A percentile compares a stretch with the other conserved stretches of the same genome.
These are phyloP conservation scores for Petunia hybrid DNA, from an alignment of 305 asterid species.

Conservation along the genomic window DNA sequence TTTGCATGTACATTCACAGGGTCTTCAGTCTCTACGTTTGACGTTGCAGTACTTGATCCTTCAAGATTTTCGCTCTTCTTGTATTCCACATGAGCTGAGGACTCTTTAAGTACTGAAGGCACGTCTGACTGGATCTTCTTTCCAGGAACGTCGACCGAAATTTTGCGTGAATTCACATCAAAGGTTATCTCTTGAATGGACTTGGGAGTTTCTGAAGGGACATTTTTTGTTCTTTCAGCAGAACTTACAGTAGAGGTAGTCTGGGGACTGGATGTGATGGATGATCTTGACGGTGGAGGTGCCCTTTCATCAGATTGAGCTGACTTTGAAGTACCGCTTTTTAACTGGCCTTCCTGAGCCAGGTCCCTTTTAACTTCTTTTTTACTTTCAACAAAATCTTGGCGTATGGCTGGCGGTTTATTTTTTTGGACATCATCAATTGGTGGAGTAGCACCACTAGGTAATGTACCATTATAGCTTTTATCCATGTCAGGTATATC, in stretches of 20 bases:
- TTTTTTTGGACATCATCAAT: conserved; percentile 37
- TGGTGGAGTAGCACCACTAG: conserved; percentile 31
- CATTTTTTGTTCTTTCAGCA: conserved; percentile 33
- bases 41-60: conserved; percentile 46
- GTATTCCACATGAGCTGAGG: conserved; percentile 37
- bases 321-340: conserved; percentile 40
- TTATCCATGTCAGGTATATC: conserved; percentile 42
- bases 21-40: conserved; percentile 45
- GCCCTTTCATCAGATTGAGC: conserved; percentile 46
- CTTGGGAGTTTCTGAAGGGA: conserved; percentile 31
- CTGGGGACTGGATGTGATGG: conserved; percentile 37
- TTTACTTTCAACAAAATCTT: conserved; percentile 44
- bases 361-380: conserved; percentile 49
- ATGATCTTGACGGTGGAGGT: conserved; percentile 43
- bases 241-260: conserved; percentile 39
- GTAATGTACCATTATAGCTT: conserved; percentile 28
- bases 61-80: conserved; percentile 45
- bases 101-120: conserved; percentile 33
- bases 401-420: conserved; percentile 35
- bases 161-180: conserved; percentile 41
- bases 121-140: conserved; percentile 44
- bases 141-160: conserved; percentile 35
- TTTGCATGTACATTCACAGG: conserved; percentile 53
- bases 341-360: conserved; percentile 37
- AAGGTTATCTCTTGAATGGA: conserved; percentile 38